Percentiles rank a stretch among this genome's conserved stretches.
These are phyloP conservation scores for Ceratocystis destructans DNA, from an alignment of 2,329 filamentous ascomycete genomes.

Conservation along the genomic window DNA sequence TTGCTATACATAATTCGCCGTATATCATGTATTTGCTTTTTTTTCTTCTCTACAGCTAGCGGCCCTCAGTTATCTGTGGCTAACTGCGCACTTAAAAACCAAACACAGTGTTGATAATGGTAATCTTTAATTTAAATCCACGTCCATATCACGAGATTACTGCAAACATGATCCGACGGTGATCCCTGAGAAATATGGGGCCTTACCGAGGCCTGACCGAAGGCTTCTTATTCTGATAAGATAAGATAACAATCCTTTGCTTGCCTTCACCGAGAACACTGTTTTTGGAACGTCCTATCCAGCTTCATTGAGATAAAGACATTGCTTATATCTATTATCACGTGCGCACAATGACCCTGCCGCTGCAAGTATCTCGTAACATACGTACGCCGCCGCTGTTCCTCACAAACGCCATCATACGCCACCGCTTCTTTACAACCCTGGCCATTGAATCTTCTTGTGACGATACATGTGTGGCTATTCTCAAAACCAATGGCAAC, in stretches of 20 bases:
- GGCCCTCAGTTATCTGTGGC: not conserved
- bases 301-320: no score
- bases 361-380: not conserved
- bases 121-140: not conserved
- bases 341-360: not conserved
- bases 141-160: not conserved
- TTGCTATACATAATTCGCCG: not conserved
- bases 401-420: not conserved
- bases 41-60: no score
- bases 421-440: constrained; percentile 33
- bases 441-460: constrained; percentile 76
- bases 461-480: constrained; percentile 83
- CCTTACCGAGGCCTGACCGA: not conserved
- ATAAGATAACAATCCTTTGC: not conserved
- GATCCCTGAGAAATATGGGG: not conserved
- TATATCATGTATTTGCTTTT: not conserved
- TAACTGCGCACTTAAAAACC: not conserved
- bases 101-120: not conserved
- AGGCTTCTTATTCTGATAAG: not conserved
- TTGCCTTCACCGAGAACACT: not conserved
- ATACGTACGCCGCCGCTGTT: not conserved
- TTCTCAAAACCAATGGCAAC: constrained; percentile 39
- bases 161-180: not conserved
- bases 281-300: not conserved
- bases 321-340: not conserved